Conservation (phyloP, 306 rosid species). For the Dryas octopetala region DNA sequence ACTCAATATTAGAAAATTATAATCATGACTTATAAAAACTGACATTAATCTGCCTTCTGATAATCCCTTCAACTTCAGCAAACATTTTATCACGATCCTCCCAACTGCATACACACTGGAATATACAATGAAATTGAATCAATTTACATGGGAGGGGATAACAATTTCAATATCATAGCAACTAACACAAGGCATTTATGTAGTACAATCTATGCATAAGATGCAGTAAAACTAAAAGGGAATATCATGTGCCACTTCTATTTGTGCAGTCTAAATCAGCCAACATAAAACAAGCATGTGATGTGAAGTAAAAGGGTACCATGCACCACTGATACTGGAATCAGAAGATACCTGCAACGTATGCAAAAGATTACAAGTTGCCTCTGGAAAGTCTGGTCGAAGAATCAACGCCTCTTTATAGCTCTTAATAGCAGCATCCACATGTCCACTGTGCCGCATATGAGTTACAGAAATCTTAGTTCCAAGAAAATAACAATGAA, state of each 20-base stretch:
- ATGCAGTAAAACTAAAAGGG: neutral
- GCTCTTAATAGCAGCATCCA: constrained; percentile 88
- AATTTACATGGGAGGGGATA: neutral
- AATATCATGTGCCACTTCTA: neutral
- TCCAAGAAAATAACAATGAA: neutral
- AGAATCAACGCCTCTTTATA: constrained; percentile 78
- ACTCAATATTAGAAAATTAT: neutral
- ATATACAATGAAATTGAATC: neutral
- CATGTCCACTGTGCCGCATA: constrained; percentile 70
- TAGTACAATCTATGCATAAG: neutral
- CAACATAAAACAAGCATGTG: neutral
- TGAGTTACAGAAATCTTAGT: constrained; percentile 2
- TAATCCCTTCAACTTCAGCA: constrained; percentile 90
- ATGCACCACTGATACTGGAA: neutral
- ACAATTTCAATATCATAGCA: neutral
- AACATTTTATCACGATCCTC: constrained; percentile 94
- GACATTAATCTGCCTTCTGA: constrained; percentile 90
- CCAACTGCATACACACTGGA: constrained; percentile 95
- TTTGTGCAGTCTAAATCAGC: neutral
- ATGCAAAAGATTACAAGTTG: constrained; percentile 97
- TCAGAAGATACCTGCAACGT: constrained; percentile 71
- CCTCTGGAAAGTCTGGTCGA: constrained; percentile 94
- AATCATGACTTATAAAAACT: constrained; percentile 26
- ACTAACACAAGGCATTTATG: neutral
- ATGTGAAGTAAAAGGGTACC: no score